Evolutionary conservation across 2,329 filamentous ascomycete species (phyloP), one percentile per base, ranked within the genome.

Genomic region (Periconia macrospinosa): DNA sequence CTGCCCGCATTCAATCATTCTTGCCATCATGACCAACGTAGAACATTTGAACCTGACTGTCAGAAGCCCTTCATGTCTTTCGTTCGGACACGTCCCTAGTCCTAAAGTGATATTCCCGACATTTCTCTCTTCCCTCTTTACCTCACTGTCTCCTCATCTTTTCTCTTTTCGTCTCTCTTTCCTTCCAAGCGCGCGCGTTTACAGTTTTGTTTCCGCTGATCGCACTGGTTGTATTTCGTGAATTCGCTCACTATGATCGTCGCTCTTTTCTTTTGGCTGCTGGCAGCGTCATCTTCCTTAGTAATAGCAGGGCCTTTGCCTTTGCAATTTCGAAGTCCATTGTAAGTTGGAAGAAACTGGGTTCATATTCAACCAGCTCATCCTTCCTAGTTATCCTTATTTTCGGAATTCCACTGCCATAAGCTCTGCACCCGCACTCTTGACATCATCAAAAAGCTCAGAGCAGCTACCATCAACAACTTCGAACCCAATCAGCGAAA

Each of bases 301-400:
- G 59, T 65, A 59, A 61, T 65, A 30, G 68, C 67, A 50, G 70
- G 72, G 13, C 72, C 72, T 20, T 60, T 75, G 41, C 72, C 71
- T 13, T 61, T 52, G 40, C 52, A 60, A 43, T 56, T 64, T 47
- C 63, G 56, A 53, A 67, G 61, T 9, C 41, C 33, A 46, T 46
- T 49, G n/a, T 49, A 17, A 53, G 59, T 62, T 69, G 70, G 72
- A 60, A 63, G 71, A 58, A 19, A 2, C 42, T 35, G 17, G n/a
- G 9, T 6, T 47, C n/a, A 23, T 20, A 30, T 2, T 35, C 7
- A 18, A 15, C 30, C 13, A 27, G 23, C 33, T 37, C 33, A 37
- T 37, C 5, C 11, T 37, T 14, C 11, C 33, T 14, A 73, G 71
- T 9, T 60, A 61, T 45, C 56, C 60, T 49, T 65, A 63, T n/a